Conservation (phyloP, 2,329 filamentous ascomycete genomes). For the Stagonosporopsis vannaccii region DNA sequence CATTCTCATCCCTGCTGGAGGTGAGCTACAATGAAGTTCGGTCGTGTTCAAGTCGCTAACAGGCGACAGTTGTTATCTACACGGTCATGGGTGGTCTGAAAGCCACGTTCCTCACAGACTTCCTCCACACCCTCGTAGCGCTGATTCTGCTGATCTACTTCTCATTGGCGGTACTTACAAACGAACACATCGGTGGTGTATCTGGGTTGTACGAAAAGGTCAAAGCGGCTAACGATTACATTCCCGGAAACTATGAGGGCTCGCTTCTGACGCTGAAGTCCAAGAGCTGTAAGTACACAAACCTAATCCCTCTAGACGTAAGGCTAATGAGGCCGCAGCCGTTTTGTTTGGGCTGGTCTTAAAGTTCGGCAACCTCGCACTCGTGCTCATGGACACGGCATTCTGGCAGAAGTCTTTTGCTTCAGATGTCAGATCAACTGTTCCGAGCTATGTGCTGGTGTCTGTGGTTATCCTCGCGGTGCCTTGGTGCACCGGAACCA, state of each 20-base stretch:
- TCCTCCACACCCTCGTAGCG: constrained; percentile 80
- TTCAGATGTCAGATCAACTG: constrained; percentile 18
- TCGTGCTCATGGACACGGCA: constrained; percentile 22
- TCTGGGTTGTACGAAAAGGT: constrained; percentile 18
- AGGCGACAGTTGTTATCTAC: constrained; percentile 80
- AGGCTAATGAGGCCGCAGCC: neutral
- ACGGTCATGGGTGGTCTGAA: constrained; percentile 79
- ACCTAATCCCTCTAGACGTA: fast-evolving
- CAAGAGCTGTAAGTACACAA: constrained; percentile 39
- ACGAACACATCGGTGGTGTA: constrained; percentile 13
- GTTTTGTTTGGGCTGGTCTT: constrained; percentile 18
- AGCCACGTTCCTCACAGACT: constrained; percentile 72
- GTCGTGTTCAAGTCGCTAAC: constrained; percentile 56
- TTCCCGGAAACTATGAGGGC: constrained; percentile 76
- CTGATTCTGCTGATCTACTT: constrained; percentile 76
- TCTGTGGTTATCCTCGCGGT: constrained; percentile 20
- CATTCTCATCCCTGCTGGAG: constrained; percentile 17
- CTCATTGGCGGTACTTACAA: constrained; percentile 13
- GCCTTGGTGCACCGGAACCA: constrained; percentile 43
- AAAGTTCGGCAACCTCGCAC: constrained; percentile 22
- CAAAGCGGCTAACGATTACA: constrained; percentile 69
- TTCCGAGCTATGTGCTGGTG: constrained; percentile 20
- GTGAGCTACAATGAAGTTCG: neutral
- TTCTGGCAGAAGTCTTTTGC: constrained; percentile 26
- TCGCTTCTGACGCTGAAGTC: constrained; percentile 86